Conservation (phyloP, 2,329 filamentous ascomycete species). For the Hypoxylon sp. region DNA sequence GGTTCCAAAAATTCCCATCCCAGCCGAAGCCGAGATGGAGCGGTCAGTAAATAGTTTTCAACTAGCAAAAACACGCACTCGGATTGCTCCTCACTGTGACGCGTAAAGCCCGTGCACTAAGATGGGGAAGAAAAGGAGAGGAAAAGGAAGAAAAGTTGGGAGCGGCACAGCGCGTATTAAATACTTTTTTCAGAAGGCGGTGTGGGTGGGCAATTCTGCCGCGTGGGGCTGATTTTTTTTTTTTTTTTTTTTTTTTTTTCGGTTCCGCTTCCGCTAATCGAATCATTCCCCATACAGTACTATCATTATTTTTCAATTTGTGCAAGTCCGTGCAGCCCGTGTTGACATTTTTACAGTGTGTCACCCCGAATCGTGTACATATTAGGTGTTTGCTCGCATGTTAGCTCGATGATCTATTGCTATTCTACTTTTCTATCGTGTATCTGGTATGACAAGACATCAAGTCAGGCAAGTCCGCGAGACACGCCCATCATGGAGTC, state of each 20-base stretch:
- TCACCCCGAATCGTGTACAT: too few relatives aligned
- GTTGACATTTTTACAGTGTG: too few relatives aligned
- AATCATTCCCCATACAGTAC: background rate
- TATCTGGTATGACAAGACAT: too few relatives aligned
- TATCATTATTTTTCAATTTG: background rate
- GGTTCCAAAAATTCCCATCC: conserved; percentile 82
- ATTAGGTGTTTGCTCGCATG: too few relatives aligned
- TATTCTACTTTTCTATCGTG: too few relatives aligned
- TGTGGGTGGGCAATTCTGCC: conserved; percentile 34
- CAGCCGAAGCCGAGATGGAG: conserved; percentile 74
- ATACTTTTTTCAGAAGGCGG: conserved; percentile 28
- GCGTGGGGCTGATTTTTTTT: conserved; percentile 1
- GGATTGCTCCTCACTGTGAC: conserved; percentile 87
- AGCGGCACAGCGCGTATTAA: conserved; percentile 20
- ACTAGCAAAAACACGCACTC: conserved; percentile 89
- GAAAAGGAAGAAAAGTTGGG: conserved; percentile 30
- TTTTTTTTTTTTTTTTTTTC: background rate
- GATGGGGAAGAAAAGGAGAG: conserved; percentile 59
- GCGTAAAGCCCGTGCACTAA: conserved; percentile 79
- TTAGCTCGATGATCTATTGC: background rate
- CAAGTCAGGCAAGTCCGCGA: too few relatives aligned
- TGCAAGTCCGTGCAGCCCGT: too few relatives aligned
- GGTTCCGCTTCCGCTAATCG: background rate
- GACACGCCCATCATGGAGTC: background rate
- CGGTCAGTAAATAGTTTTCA: conserved; percentile 85